Conservation (phyloP, 2,329 filamentous ascomycete species). For the Xylariaceae sp. region DNA sequence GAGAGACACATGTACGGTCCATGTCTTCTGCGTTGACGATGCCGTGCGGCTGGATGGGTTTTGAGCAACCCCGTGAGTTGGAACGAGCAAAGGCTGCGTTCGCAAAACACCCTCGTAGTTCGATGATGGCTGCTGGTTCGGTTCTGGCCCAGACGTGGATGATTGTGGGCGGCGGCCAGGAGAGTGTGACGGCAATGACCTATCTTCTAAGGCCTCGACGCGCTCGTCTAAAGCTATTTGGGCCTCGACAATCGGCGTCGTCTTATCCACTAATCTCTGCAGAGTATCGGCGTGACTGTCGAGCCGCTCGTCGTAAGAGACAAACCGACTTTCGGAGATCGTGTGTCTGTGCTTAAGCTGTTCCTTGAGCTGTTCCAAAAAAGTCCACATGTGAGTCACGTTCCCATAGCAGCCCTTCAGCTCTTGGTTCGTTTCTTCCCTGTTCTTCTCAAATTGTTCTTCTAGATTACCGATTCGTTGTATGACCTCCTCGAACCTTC, state of each 20-base stretch:
- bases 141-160: constrained; percentile 27
- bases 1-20: constrained; percentile 57
- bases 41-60: neutral
- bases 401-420: constrained; percentile 52
- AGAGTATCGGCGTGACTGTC: constrained; percentile 37
- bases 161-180: constrained; percentile 27
- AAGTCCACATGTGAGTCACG: constrained; percentile 49
- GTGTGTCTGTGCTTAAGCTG: constrained; percentile 32
- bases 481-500: constrained; percentile 32
- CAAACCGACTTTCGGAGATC: constrained; percentile 35
- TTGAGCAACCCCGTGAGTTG: constrained; percentile 5
- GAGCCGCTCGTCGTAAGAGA: constrained; percentile 39
- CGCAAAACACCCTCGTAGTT: constrained; percentile 12
- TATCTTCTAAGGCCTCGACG: constrained; percentile 45
- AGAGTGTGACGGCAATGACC: constrained; percentile 24
- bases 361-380: constrained; percentile 38
- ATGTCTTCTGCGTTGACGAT: constrained; percentile 28
- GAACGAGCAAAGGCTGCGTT: constrained; percentile 5
- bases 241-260: constrained; percentile 46
- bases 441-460: constrained; percentile 48
- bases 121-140: constrained; percentile 10
- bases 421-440: constrained; percentile 46
- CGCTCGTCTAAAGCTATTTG: constrained; percentile 50
- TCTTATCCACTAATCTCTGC: constrained; percentile 42
- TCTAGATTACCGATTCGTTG: constrained; percentile 47